Percentiles rank a stretch among this genome's conserved stretches.
Conservation (phyloP, 257 asterid genomes). For the Ilex aquifolium region DNA sequence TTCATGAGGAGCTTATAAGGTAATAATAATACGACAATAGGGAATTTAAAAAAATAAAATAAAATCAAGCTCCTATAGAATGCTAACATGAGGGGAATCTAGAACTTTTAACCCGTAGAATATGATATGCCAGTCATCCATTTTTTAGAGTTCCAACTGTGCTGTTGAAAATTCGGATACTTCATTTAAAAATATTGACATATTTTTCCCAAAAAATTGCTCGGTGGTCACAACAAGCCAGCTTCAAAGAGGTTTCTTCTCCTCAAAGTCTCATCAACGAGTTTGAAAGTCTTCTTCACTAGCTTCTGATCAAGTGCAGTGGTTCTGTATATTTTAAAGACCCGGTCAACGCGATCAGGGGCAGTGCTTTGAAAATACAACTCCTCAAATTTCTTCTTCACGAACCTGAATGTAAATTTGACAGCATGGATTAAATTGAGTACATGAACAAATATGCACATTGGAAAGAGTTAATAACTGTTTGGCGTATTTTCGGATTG, state of each 20-base stretch:
- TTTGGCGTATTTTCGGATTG: too few species aligned
- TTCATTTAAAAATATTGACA: neutral
- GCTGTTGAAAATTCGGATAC: neutral
- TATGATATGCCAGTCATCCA: too few species aligned
- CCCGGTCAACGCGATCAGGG: constrained; percentile 92
- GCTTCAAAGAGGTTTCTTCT: constrained; percentile 94
- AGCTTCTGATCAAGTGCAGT: constrained; percentile 97
- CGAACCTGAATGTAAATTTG: constrained; percentile 43
- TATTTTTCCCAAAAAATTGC: neutral
- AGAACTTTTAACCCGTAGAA: too few species aligned
- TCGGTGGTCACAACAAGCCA: constrained; percentile 58
- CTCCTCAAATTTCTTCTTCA: constrained; percentile 97
- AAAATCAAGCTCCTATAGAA: too few species aligned
- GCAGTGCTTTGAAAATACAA: constrained; percentile 88
- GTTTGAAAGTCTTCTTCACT: constrained; percentile 97
- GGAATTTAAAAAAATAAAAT: too few species aligned
- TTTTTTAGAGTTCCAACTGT: neutral
- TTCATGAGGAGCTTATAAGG: too few species aligned
- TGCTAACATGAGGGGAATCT: too few species aligned
- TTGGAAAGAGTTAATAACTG: too few species aligned
- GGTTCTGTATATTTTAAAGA: constrained; percentile 90
- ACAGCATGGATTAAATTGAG: too few species aligned
- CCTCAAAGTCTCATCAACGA: constrained; percentile 93
- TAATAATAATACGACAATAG: too few species aligned
- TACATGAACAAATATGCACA: too few species aligned